These are phyloP conservation scores for Aureobasidium subglaciale DNA, from an alignment of 2,329 filamentous ascomycete genomes.

Conservation along the genomic window DNA sequence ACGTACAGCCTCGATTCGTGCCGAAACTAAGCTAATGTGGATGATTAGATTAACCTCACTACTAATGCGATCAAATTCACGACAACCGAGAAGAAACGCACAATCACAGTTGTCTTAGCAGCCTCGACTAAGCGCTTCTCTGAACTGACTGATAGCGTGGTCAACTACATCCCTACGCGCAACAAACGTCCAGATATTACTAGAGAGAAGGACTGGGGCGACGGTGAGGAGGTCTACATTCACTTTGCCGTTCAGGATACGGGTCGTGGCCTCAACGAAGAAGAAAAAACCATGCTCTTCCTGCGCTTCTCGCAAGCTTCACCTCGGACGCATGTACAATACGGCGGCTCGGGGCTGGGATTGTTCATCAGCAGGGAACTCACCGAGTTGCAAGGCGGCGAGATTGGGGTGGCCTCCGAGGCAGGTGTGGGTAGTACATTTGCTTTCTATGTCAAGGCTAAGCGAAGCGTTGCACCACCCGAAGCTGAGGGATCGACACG, in stretches of 20 bases:
- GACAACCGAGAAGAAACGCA: conserved; percentile 52
- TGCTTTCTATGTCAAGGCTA: conserved; percentile 67
- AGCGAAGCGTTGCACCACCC: conserved; percentile 42
- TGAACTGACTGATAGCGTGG: conserved; percentile 35
- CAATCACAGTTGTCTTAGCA: conserved; percentile 59
- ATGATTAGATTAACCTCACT: conserved; percentile 58
- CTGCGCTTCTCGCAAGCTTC: conserved; percentile 73
- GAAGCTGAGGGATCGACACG: conserved; percentile 9
- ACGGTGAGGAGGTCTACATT: conserved; percentile 58
- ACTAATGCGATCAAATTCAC: conserved; percentile 83
- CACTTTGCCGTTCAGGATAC: conserved; percentile 71
- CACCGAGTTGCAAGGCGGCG: conserved; percentile 73
- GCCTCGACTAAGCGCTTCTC: conserved; percentile 53
- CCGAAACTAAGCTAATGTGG: background rate
- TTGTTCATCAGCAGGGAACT: conserved; percentile 72
- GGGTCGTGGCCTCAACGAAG: conserved; percentile 62
- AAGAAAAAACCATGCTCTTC: conserved; percentile 69
- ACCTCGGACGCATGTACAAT: conserved; percentile 67
- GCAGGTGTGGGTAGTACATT: conserved; percentile 66
- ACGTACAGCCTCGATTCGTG: background rate
- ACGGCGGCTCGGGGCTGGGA: conserved; percentile 71
- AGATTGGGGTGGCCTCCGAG: conserved; percentile 65
- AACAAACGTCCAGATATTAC: conserved; percentile 41
- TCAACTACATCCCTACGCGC: conserved; percentile 57
- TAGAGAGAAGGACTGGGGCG: conserved; percentile 59